Conservation (phyloP, 208 protist genomes). For the Trypanosoma brucei region DNA sequence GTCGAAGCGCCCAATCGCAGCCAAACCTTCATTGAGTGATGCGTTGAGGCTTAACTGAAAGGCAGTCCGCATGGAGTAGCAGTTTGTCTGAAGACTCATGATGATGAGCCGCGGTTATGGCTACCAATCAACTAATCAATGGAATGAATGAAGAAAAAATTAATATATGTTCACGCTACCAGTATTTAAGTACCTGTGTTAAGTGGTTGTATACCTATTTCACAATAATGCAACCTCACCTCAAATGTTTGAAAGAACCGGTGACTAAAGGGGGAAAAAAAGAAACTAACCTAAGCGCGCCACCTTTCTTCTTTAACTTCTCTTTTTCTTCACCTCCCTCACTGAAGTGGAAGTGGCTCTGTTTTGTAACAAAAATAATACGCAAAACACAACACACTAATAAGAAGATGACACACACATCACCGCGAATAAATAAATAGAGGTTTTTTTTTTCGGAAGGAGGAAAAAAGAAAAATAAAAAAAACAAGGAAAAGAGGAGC, state of each 20-base stretch:
- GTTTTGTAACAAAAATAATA: not conserved
- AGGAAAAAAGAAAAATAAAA: no score
- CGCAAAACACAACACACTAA: not conserved
- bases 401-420: not conserved
- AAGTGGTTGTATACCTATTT: no score
- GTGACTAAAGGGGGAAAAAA: not conserved
- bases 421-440: slow-evolving; percentile 2
- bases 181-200: not conserved
- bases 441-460: not conserved
- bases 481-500: no score
- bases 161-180: not conserved
- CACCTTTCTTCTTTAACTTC: no score
- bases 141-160: not conserved
- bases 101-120: not conserved
- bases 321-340: no score
- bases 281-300: no score
- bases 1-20: slow-evolving; percentile 61
- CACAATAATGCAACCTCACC: not conserved
- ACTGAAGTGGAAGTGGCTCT: no score
- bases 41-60: slow-evolving; percentile 62
- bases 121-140: not conserved
- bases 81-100: slow-evolving; percentile 23
- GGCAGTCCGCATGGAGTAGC: slow-evolving; percentile 47
- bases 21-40: slow-evolving; percentile 46
- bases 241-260: not conserved